Percentiles rank a stretch among this genome's conserved stretches.
These are phyloP conservation scores for Phytophthora idaei DNA, from an alignment of 352 stramenopile genomes.

Conservation along the genomic window DNA sequence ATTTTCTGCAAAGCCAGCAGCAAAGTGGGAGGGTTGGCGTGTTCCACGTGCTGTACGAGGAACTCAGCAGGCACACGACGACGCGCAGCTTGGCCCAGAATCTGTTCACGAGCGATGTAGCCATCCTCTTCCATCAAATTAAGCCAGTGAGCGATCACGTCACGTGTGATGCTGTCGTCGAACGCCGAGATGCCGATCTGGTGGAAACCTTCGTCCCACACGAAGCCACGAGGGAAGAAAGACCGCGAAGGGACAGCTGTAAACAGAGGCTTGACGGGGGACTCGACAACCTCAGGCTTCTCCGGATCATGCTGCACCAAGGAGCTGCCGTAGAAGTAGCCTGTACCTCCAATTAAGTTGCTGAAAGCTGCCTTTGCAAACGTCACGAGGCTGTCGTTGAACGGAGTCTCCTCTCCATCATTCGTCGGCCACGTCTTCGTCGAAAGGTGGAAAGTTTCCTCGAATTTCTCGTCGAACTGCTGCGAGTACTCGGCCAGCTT, in stretches of 20 bases:
- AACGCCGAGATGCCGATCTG: conserved; percentile 86
- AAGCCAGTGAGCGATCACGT: conserved; percentile 91
- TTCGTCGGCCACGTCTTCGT: conserved; percentile 34
- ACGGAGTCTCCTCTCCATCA: conserved; percentile 28
- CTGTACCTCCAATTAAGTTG: conserved; percentile 89
- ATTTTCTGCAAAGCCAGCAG: conserved; percentile 88
- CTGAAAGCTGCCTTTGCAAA: conserved; percentile 89
- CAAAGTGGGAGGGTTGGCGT: conserved; percentile 93
- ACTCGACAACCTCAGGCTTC: conserved; percentile 45
- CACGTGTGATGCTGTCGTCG: conserved; percentile 68
- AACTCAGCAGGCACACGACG: conserved; percentile 89
- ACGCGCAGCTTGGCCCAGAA: conserved; percentile 71
- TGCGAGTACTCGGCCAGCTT: conserved; percentile 28
- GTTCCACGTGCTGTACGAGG: conserved; percentile 88
- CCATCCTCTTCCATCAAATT: conserved; percentile 84
- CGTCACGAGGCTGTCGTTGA: conserved; percentile 61
- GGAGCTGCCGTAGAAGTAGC: conserved; percentile 91
- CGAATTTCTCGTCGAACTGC: conserved; percentile 67
- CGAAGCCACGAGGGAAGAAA: conserved; percentile 94
- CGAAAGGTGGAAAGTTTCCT: conserved; percentile 56
- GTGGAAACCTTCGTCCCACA: conserved; percentile 97
- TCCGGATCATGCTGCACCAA: conserved; percentile 67
- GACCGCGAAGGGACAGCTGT: conserved; percentile 91
- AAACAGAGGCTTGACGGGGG: conserved; percentile 66
- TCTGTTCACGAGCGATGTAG: conserved; percentile 94